phyloP scores from a whole-genome alignment of 495 filamentous ascomycete species.

The Chaetomium cochliodes region DNA sequence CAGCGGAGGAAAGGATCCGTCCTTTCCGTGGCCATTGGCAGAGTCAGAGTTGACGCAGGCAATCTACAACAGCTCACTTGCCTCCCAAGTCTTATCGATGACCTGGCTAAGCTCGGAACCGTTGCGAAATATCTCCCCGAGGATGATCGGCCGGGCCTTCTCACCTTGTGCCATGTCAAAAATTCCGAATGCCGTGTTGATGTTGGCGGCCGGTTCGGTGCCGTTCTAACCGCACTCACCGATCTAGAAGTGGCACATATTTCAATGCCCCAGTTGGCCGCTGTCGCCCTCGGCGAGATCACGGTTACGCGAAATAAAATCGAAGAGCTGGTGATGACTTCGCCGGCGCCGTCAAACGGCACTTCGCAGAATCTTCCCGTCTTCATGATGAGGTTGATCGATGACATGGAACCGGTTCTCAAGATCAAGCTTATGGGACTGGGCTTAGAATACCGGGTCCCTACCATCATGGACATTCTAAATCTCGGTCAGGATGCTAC shows the following conservation, averaged over 20 bases:
- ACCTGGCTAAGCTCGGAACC: conserved; percentile 75
- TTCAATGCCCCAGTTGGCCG: conserved; percentile 74
- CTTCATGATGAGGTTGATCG: conserved; percentile 70
- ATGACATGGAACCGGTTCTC: conserved; percentile 88
- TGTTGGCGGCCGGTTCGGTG: conserved; percentile 64
- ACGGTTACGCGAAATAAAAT: conserved; percentile 59
- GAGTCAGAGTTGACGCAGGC: conserved; percentile 55
- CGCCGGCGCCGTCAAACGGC: conserved; percentile 26
- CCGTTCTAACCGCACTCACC: conserved; percentile 53
- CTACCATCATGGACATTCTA: conserved; percentile 75
- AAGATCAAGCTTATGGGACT: conserved; percentile 83
- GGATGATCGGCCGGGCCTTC: conserved; percentile 86
- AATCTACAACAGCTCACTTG: conserved; percentile 59
- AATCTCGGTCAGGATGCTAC: conserved; percentile 64
- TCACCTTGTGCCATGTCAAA: conserved; percentile 69
- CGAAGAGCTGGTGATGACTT: conserved; percentile 63
- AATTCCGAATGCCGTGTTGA: conserved; percentile 58
- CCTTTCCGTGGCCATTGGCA: conserved; percentile 65
- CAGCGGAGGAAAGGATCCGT: conserved; percentile 89
- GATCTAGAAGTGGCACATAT: conserved; percentile 79
- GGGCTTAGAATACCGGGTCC: conserved; percentile 78
- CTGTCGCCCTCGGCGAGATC: conserved; percentile 64
- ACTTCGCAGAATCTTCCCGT: conserved; percentile 52
- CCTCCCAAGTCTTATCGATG: conserved; percentile 68
- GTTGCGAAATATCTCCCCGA: conserved; percentile 94